These are phyloP conservation scores for Neolentinus lepideus DNA, from an alignment of 1,284 basidiomycete genomes.

Conservation along the genomic window DNA sequence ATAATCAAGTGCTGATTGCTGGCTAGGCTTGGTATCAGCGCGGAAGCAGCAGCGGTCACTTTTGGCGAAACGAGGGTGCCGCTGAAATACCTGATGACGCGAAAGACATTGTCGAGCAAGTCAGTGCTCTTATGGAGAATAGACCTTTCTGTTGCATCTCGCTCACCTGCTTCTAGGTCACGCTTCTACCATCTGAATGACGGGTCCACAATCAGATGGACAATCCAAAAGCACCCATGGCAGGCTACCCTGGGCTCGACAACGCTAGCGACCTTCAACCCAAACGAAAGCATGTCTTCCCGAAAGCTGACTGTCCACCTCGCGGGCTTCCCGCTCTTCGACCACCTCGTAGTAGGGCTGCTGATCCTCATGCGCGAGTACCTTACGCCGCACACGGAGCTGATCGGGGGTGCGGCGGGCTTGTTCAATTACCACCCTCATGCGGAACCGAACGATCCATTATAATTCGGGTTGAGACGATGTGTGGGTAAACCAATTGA, in stretches of 20 bases:
- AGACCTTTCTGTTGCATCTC: background rate
- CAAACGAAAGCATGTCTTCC: conserved; percentile 5
- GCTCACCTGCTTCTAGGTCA: conserved; percentile 7
- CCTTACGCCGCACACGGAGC: conserved; percentile 10
- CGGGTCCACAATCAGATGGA: conserved; percentile 18
- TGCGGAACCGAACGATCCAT: background rate
- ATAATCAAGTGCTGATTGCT: background rate
- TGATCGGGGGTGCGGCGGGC: conserved; percentile 9
- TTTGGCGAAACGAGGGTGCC: conserved; percentile 12
- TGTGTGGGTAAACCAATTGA: no score
- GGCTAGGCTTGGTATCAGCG: conserved; percentile 13
- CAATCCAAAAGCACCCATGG: conserved; percentile 15
- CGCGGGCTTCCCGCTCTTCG: conserved; percentile 14
- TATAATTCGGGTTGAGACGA: background rate
- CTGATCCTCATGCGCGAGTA: conserved; percentile 21
- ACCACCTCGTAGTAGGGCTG: conserved; percentile 17
- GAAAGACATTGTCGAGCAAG: conserved; percentile 15
- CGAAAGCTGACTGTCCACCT: conserved; percentile 17
- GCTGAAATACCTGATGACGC: conserved; percentile 15
- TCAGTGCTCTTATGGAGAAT: conserved; percentile 3
- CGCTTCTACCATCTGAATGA: conserved; percentile 15
- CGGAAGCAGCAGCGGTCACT: conserved; percentile 13
- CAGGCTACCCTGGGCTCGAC: conserved; percentile 12
- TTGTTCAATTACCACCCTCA: conserved; percentile 12
- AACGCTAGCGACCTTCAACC: conserved; percentile 15